Evolutionary conservation across 805 yeast genomes (phyloP).

Genomic region (Komagataella pseudopastoris): DNA sequence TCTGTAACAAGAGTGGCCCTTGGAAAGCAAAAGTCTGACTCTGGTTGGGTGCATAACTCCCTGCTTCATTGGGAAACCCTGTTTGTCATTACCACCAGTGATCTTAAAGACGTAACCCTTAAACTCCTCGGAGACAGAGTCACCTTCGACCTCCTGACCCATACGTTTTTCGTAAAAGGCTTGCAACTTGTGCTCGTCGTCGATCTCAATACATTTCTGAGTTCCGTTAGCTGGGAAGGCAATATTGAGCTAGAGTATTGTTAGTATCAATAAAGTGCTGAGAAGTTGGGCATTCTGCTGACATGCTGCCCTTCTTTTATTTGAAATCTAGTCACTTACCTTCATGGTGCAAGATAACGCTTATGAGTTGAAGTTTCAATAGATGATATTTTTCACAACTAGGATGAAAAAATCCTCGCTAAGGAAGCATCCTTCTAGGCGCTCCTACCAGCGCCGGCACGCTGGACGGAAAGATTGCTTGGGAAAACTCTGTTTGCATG

Average conservation of each 20-base stretch:
- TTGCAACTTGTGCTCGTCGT: conserved; percentile 98
- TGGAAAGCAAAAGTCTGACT: conserved; percentile 87
- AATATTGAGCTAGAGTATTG: conserved; percentile 70
- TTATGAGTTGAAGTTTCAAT: not conserved
- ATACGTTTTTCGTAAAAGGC: conserved; percentile 98
- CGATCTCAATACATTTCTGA: conserved; percentile 94
- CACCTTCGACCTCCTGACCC: conserved; percentile 99
- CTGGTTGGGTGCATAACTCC: conserved; percentile 99
- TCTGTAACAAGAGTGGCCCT: conserved; percentile 98
- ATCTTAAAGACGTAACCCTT: conserved; percentile 98
- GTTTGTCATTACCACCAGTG: conserved; percentile 99
- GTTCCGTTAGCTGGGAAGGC: conserved; percentile 99
- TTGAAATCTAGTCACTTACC: conserved; percentile 8
- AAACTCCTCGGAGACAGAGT: conserved; percentile 96
- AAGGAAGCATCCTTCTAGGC: not conserved
- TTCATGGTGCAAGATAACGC: conserved; percentile 13
- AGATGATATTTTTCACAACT: not conserved
- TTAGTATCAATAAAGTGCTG: conserved; percentile 7
- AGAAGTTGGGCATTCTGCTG: conserved; percentile 1
- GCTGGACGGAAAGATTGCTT: not conserved
- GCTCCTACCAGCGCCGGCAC: not conserved
- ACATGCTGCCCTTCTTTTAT: not conserved
- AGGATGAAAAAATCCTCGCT: not conserved
- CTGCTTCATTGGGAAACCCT: conserved; percentile 99
- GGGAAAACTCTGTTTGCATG: not conserved